Base-by-base conservation (phyloP, 306 rosid species). In the Fragaria ananassa region DNA sequence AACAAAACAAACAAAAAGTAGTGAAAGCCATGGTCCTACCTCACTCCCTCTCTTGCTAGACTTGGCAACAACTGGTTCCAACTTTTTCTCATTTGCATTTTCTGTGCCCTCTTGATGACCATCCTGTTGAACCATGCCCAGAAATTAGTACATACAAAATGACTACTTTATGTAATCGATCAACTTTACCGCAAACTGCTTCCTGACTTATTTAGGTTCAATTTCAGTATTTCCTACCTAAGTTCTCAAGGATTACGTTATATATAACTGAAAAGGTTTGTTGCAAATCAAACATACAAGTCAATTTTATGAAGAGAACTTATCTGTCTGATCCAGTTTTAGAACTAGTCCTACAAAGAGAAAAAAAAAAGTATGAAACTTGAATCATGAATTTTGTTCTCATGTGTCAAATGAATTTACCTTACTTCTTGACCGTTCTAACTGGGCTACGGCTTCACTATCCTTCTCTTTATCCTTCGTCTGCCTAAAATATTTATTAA, bases 381-480 rank as follows among this genome's bases (percentile, higher is more conserved):
- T 19, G 34, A 39, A 27, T 71, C 9, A 21, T 35, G 50, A 64
- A 78, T 39, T 68, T 27, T 74, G 51, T 64, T 54, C 65, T 62
- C 65, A 67, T 46, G 14, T 37, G 58, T 49, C 41, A 71, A 51
- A 64, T 31, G 56, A 51, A 83, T 64, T 85, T 86, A 94, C 98
- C 98, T 94, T 87, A 83, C 75, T 93, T 80, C 80, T 86, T 68
- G 91, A 88, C 76, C 71, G 68, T 79, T 84, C 89, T 78, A 72
- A 37, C 75, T 78, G 45, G 78, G 71, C 82, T 29, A 75, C 18
- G 62, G 63, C 82, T 83, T 87, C 98, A 76, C 80, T 63, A 75
- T 83, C 75, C 70, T 82, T 87, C 61, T 75, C 74, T 83, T 81
- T 90, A 58, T 79, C 77, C 83, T 84, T 92, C 86, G 89, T 89